phyloP scores from a whole-genome alignment of 805 yeast genomes.

The Yamadazyma endophytica region DNA sequence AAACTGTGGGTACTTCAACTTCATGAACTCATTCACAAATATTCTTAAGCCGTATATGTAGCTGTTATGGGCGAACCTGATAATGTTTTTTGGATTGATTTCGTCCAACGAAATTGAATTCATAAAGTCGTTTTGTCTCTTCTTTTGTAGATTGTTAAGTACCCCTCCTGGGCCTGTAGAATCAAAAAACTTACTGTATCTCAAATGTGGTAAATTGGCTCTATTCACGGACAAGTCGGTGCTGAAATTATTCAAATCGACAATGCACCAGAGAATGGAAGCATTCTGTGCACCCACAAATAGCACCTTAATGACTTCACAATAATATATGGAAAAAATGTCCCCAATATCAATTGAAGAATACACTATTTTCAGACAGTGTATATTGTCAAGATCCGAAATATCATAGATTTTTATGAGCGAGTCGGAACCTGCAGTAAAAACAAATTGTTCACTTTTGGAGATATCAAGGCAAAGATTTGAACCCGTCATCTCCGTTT shows the following conservation, averaged over 20 bases:
- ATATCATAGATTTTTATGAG: slow-evolving; percentile 83
- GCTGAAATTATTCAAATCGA: slow-evolving; percentile 9
- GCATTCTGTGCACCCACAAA: slow-evolving; percentile 94
- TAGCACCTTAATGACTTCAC: slow-evolving; percentile 52
- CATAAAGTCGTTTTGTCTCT: slow-evolving; percentile 8
- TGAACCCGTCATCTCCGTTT: slow-evolving; percentile 59
- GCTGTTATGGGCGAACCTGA: slow-evolving; percentile 87
- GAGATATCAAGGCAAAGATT: slow-evolving; percentile 65
- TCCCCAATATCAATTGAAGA: slow-evolving; percentile 90
- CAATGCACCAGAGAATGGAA: slow-evolving; percentile 67
- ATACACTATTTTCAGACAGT: slow-evolving; percentile 66
- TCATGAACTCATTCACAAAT: slow-evolving; percentile 15
- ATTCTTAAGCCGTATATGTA: slow-evolving; percentile 70
- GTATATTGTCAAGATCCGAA: slow-evolving; percentile 20
- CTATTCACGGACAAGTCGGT: slow-evolving; percentile 4
- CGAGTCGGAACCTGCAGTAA: slow-evolving; percentile 90
- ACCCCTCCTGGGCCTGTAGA: slow-evolving; percentile 81
- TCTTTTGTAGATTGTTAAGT: slow-evolving; percentile 23
- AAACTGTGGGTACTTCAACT: slow-evolving; percentile 14
- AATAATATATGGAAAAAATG: slow-evolving; percentile 78
- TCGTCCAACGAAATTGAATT: slow-evolving; percentile 44
- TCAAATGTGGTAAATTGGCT: slow-evolving; percentile 44
- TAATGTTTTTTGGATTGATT: slow-evolving; percentile 60
- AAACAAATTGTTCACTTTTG: slow-evolving; percentile 52
- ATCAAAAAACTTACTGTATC: slow-evolving; percentile 85